Percentiles rank a stretch among this genome's conserved stretches.
These are phyloP conservation scores for Solanum stenotomum DNA, from an alignment of 257 asterid genomes.

Conservation along the genomic window DNA sequence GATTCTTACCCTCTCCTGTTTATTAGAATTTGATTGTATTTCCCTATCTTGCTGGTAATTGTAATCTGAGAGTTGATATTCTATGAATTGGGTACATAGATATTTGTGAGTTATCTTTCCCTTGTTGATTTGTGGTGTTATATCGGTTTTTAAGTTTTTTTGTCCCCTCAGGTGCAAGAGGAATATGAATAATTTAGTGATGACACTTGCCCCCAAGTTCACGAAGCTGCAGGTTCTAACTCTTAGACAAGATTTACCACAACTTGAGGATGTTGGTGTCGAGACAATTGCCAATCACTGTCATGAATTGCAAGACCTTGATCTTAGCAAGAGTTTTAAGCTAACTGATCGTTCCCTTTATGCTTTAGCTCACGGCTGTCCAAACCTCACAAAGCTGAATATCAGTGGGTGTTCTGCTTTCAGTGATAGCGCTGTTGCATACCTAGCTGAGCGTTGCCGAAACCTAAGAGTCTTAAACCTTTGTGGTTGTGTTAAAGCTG, in stretches of 20 bases:
- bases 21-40: neutral
- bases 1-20: neutral
- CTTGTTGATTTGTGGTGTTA: neutral
- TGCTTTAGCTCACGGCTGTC: conserved; percentile 78
- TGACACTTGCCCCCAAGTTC: conserved; percentile 66
- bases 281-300: conserved; percentile 61
- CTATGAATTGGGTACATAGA: neutral
- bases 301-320: conserved; percentile 75
- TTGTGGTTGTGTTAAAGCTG: conserved; percentile 83
- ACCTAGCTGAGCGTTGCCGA: conserved; percentile 56
- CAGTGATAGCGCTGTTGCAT: conserved; percentile 71
- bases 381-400: conserved; percentile 63
- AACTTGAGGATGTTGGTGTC: conserved; percentile 66
- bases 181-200: conserved; percentile 72
- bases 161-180: conserved; percentile 67
- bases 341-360: conserved; percentile 73
- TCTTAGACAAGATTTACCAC: conserved; percentile 78
- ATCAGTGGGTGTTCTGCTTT: conserved; percentile 87
- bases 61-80: neutral
- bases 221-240: conserved; percentile 59
- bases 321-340: conserved; percentile 80
- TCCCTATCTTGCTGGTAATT: neutral
- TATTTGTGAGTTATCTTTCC: neutral
- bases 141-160: neutral
- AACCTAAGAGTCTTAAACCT: conserved; percentile 68